Percentiles rank a stretch among this genome's conserved stretches.
Conservation (phyloP, 257 asterid species). For the Nicotiana benthamiana region DNA sequence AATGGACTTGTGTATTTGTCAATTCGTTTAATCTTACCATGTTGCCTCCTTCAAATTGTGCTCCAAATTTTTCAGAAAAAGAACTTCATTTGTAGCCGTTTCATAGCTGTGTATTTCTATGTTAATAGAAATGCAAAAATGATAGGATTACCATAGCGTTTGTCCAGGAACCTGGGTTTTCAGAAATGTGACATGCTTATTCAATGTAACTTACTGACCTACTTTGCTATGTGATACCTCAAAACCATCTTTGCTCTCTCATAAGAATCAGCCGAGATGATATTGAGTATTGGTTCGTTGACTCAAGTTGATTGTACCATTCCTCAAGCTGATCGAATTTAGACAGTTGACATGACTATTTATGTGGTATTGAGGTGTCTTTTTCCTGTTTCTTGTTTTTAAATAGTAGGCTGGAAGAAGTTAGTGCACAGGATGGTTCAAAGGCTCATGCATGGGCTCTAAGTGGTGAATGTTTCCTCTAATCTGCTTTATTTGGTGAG, state of each 20-base stretch:
- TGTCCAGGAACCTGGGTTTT: background rate
- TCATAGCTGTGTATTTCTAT: too few species aligned
- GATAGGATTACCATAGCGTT: too few species aligned
- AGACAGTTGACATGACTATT: background rate
- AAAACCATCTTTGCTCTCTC: background rate
- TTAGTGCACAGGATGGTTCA: background rate
- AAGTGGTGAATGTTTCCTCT: too few species aligned
- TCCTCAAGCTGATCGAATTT: background rate
- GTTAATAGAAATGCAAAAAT: too few species aligned
- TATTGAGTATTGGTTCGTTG: background rate
- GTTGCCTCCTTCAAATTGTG: too few species aligned
- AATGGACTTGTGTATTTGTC: background rate
- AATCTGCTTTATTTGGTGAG: too few species aligned
- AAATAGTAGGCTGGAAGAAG: background rate
- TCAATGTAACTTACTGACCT: background rate
- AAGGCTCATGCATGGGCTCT: background rate
- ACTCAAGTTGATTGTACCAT: too few species aligned
- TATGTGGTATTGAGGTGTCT: background rate
- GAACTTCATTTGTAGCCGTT: too few species aligned
- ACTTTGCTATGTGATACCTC: background rate
- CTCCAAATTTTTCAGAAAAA: too few species aligned
- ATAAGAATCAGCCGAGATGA: background rate
- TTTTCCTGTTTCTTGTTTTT: background rate
- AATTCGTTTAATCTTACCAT: too few species aligned
- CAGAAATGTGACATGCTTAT: background rate